Evolutionary conservation across 495 filamentous ascomycete species (phyloP).

Genomic region (Rhypophila decipiens): DNA sequence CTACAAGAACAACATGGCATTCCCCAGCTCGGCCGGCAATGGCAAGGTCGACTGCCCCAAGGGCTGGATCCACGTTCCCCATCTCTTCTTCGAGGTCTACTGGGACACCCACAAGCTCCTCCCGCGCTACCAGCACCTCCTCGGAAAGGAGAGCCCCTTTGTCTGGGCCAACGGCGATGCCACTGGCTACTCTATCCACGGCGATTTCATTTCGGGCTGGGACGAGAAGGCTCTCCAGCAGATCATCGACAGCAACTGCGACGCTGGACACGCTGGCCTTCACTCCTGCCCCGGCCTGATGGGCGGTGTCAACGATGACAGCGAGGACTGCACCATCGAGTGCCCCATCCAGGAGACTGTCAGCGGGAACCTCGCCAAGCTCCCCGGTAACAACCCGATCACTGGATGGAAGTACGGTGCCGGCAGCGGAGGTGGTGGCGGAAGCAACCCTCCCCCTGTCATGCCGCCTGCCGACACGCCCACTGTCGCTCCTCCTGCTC

Average conservation of each 20-base stretch:
- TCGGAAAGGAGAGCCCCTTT: constrained; percentile 54
- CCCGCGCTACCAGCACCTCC: constrained; percentile 46
- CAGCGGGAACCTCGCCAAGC: constrained; percentile 27
- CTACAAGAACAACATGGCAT: constrained; percentile 47
- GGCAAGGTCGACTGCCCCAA: constrained; percentile 55
- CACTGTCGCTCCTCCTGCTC: neutral
- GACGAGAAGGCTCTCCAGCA: constrained; percentile 53
- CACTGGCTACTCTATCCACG: constrained; percentile 56
- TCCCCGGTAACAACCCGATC: constrained; percentile 55
- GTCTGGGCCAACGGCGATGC: constrained; percentile 57
- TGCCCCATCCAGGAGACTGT: constrained; percentile 33
- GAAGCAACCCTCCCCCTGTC: constrained; percentile 17
- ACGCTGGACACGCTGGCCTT: constrained; percentile 44
- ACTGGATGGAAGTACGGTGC: constrained; percentile 31
- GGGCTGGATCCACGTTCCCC: constrained; percentile 49
- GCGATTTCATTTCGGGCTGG: constrained; percentile 72
- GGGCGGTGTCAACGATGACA: constrained; percentile 31
- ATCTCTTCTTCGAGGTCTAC: constrained; percentile 65
- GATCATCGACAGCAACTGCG: constrained; percentile 54
- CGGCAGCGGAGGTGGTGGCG: constrained; percentile 6
- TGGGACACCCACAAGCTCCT: constrained; percentile 54
- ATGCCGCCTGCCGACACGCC: neutral
- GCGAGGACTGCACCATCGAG: constrained; percentile 40
- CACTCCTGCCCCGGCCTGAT: constrained; percentile 49
- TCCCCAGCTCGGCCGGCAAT: constrained; percentile 39